Conservation (phyloP, 2,329 filamentous ascomycete genomes). For the Cadophora sp. region DNA sequence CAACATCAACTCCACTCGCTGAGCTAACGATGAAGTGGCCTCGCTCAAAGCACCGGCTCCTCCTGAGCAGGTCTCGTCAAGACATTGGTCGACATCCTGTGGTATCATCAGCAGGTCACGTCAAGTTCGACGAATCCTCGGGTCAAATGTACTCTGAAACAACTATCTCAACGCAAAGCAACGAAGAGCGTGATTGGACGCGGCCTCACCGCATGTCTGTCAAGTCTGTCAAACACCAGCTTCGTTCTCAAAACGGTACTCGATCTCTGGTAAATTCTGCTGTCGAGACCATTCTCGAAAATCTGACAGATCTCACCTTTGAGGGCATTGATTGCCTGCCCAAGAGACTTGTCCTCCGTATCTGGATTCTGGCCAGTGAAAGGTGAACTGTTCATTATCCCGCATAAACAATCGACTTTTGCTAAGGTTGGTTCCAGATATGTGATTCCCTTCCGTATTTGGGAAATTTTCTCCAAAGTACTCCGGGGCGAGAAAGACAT, state of each 20-base stretch:
- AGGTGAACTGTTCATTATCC: conserved; percentile 29
- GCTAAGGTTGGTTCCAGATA: conserved; percentile 30
- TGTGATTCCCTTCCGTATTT: conserved; percentile 38
- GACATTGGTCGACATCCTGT: neutral
- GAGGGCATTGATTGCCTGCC: conserved; percentile 37
- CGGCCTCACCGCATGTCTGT: neutral
- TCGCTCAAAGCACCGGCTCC: neutral
- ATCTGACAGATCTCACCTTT: conserved; percentile 32
- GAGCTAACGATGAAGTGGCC: conserved; percentile 13
- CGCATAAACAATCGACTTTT: neutral
- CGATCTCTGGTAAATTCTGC: conserved; percentile 36
- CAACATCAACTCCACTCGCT: conserved; percentile 2
- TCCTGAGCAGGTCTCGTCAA: neutral
- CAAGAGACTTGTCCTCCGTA: conserved; percentile 23
- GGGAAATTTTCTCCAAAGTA: conserved; percentile 41
- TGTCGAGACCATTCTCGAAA: conserved; percentile 35
- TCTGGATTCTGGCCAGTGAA: conserved; percentile 37
- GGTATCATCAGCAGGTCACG: neutral
- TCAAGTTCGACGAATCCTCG: conserved; percentile 38
- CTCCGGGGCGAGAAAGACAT: conserved; percentile 29
- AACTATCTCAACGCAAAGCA: conserved; percentile 27
- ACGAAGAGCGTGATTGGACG: conserved; percentile 35
- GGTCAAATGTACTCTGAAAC: conserved; percentile 42
- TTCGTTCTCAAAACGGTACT: conserved; percentile 24
- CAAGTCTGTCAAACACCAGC: neutral